phyloP scores from a whole-genome alignment of 129 eudicot genomes.

The Daucus carota region DH1_v3.0 NC_030385.2:43993001-43993500 shows the following conservation, averaged over 20 bases:
- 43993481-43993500: conserved; percentile 20
- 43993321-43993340: neutral
- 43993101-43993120: neutral
- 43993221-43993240: conserved; percentile 84
- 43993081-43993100: neutral
- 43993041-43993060: neutral
- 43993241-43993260: conserved; percentile 85
- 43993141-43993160: neutral
- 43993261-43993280: conserved; percentile 72
- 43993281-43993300: conserved; percentile 56
- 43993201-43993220: neutral
- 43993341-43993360: neutral
- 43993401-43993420: neutral
- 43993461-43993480: conserved; percentile 42
- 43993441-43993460: conserved; percentile 33
- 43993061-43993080: neutral
- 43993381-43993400: neutral
- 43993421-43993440: conserved; percentile 58
- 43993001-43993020: conserved; percentile 81
- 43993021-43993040: neutral
- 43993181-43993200: neutral
- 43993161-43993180: neutral
- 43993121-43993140: neutral
- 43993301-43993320: too few relatives aligned
- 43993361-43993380: neutral